Conservation (phyloP, 140 eudicot genomes). For the Cichorium intybus region DNA sequence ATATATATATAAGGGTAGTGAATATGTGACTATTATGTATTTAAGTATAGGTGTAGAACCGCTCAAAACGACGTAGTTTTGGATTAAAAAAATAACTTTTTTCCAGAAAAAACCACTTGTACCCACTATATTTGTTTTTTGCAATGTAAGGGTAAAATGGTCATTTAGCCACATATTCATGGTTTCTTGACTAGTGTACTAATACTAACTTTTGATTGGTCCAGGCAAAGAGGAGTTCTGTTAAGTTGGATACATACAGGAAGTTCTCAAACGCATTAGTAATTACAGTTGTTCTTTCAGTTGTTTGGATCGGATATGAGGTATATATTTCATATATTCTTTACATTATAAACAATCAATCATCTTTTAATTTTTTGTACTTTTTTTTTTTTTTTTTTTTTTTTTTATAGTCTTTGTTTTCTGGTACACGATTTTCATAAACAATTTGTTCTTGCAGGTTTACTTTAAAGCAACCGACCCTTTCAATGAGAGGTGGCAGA, state of each 20-base stretch:
- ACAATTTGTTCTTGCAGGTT: slow-evolving; percentile 48
- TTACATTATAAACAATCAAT: not conserved
- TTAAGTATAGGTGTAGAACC: no score
- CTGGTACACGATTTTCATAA: not conserved
- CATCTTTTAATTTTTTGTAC: not conserved
- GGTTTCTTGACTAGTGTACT: not conserved
- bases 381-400: no score
- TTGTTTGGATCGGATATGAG: slow-evolving; percentile 92
- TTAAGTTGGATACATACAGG: slow-evolving; percentile 91
- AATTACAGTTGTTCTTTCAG: slow-evolving; percentile 73
- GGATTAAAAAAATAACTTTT: no score
- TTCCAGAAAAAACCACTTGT: no score
- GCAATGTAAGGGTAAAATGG: no score
- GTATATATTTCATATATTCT: slow-evolving; percentile 40
- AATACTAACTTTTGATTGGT: slow-evolving; percentile 9
- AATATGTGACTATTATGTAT: not conserved
- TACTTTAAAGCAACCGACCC: slow-evolving; percentile 98
- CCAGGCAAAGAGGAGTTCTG: slow-evolving; percentile 91
- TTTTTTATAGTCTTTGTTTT: no score
- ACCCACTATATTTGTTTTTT: no score
- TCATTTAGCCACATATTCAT: no score
- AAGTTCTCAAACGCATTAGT: slow-evolving; percentile 94
- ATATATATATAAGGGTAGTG: no score
- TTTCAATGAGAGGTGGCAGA: slow-evolving; percentile 97
- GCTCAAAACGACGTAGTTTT: not conserved